Base-by-base conservation (phyloP, 306 rosid species). In the Lathyrus tuberosus region DNA sequence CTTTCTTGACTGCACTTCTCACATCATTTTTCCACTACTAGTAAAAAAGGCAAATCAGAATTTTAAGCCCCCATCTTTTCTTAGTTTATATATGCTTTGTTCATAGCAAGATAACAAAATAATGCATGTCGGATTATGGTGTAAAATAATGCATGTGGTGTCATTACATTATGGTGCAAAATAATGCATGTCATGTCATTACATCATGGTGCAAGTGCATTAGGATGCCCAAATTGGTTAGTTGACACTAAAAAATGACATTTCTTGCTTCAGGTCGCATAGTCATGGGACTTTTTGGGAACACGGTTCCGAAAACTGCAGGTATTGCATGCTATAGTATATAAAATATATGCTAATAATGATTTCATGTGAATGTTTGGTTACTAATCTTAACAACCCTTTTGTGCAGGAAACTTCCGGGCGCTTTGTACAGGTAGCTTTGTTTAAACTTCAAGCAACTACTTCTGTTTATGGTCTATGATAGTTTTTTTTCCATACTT, bases 401-500 rank as follows among this genome's bases (percentile, higher is more conserved):
- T 51, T 73, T 69, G 66, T 85, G 87, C 97, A 89, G 83, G 74
- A 76, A 91, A 91, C 76, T 91, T 91, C 56, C 90, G 94, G 70
- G 94, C 94, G 1, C 97, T 89, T 75, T 89, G 96, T 82, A 91
- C 96, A 1, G 97, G 97, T 88, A 88, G 72, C 83, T 83, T 49
- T 72, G 16, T 74, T 40, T 72, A 10, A 37, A 59, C 48, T 35
- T 57, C 58, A 69, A 65, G 64, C 20, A 59, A 65, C 77, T 47
- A 18, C 52, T 52, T 16, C 28, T 31, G 33, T 67, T 58, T 33
- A 53, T 71, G 44, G 67, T 67, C 42, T 33, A 43, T 67, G 44
- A 72, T 67, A 47, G 17, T 57, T 74, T 54, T 26, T 26, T 57
- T 6, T 9, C 18, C 38, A 8, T 28, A 22, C 46, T 30, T 67